phyloP scores from a whole-genome alignment of 768 basidiomycete species.

The Chalciporus chontae region DNA sequence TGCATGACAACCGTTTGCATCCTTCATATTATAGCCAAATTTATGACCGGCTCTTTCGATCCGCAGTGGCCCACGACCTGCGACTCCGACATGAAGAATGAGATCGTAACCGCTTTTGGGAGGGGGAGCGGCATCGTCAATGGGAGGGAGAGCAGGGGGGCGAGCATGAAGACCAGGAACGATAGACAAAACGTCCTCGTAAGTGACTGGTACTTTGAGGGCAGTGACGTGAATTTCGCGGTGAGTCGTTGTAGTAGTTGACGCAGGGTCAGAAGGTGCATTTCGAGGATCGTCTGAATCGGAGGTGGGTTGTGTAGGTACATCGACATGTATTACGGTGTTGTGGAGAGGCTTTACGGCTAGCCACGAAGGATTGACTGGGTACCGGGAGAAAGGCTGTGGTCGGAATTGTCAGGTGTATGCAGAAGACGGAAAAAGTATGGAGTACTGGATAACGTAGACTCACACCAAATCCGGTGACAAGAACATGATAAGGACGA shows the following conservation, averaged over 20 bases:
- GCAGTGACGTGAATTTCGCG: conserved; percentile 58
- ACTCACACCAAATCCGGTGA: conserved; percentile 56
- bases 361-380: conserved; percentile 69
- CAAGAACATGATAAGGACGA: conserved; percentile 41
- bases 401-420: conserved; percentile 19
- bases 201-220: conserved; percentile 55
- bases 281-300: conserved; percentile 19
- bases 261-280: neutral
- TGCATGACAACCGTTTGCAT: conserved; percentile 55
- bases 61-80: conserved; percentile 57
- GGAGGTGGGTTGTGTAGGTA: conserved; percentile 22
- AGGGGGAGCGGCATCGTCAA: conserved; percentile 36
- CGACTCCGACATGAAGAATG: conserved; percentile 68
- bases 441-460: conserved; percentile 20
- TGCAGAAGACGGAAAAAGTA: conserved; percentile 18
- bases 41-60: conserved; percentile 69
- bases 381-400: conserved; percentile 55
- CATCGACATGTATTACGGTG: conserved; percentile 42
- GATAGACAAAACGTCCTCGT: conserved; percentile 51
- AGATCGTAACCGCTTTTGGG: conserved; percentile 58
- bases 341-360: conserved; percentile 64
- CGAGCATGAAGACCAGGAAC: conserved; percentile 59
- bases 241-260: conserved; percentile 9
- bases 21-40: conserved; percentile 66
- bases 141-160: conserved; percentile 48